A percentile compares a stretch with the other conserved stretches of the same genome.
These are phyloP conservation scores for Pulveroboletus sp. DNA, from an alignment of 768 basidiomycete species.

Conservation along the genomic window DNA sequence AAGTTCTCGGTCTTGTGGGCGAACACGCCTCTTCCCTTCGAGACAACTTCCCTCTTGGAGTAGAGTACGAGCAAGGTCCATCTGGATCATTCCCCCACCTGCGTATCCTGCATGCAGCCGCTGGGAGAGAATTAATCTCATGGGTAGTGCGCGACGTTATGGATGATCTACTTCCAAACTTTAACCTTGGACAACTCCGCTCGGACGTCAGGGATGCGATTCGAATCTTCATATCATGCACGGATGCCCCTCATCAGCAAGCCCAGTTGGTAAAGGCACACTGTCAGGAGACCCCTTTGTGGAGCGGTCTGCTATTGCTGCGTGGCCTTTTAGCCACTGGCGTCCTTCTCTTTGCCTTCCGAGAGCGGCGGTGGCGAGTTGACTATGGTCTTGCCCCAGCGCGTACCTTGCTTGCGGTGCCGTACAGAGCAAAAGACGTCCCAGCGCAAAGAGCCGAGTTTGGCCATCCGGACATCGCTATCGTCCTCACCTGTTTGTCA, in stretches of 20 bases:
- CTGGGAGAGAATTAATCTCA: conserved; percentile 10
- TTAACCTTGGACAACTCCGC: conserved; percentile 13
- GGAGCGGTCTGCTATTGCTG: conserved; percentile 27
- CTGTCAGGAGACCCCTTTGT: conserved; percentile 2
- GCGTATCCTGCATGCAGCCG: conserved; percentile 17
- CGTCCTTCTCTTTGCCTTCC: conserved; percentile 28
- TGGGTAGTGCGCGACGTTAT: conserved; percentile 16
- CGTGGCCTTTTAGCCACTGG: conserved; percentile 34
- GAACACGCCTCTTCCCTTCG: conserved; percentile 12
- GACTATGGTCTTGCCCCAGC: conserved; percentile 33
- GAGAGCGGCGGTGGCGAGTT: conserved; percentile 36
- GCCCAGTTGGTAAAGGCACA: conserved; percentile 7
- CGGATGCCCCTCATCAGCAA: neutral
- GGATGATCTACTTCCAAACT: conserved; percentile 8
- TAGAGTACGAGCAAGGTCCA: conserved; percentile 16
- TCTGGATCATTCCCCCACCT: conserved; percentile 22
- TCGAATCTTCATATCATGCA: conserved; percentile 22
- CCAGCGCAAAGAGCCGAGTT: conserved; percentile 36
- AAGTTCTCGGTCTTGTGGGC: conserved; percentile 26
- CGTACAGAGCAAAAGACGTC: conserved; percentile 37
- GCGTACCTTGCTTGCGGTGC: conserved; percentile 35
- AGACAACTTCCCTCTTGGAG: neutral
- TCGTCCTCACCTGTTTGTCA: conserved; percentile 34
- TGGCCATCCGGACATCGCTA: conserved; percentile 34
- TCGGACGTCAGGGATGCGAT: conserved; percentile 6